A percentile compares a stretch with the other conserved stretches of the same genome.
These are phyloP conservation scores for Tinospora cordifolia DNA, from an alignment of 164 flowering plant genomes.

Conservation along the genomic window DNA sequence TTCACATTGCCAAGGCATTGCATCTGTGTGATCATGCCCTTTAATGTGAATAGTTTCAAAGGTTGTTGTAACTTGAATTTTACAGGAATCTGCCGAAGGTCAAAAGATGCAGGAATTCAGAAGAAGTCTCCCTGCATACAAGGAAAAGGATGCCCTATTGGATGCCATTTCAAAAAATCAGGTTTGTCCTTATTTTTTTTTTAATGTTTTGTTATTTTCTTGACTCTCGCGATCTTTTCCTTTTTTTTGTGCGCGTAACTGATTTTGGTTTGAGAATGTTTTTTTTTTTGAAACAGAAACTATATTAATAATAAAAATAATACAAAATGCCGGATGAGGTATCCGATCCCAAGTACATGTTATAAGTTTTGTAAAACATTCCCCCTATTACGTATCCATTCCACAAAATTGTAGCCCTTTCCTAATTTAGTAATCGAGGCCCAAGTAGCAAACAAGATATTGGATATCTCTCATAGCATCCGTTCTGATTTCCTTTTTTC, in stretches of 20 bases:
- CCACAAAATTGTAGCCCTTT: too few species aligned
- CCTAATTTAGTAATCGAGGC: too few species aligned
- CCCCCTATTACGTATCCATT: too few species aligned
- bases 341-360: too few species aligned
- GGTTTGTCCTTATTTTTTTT: slow-evolving; percentile 32
- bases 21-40: not conserved
- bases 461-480: too few species aligned
- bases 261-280: not conserved
- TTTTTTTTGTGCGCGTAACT: not conserved
- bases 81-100: slow-evolving; percentile 82
- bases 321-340: too few species aligned
- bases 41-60: not conserved
- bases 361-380: too few species aligned
- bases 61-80: not conserved
- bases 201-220: not conserved
- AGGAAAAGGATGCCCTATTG: slow-evolving; percentile 69
- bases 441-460: too few species aligned
- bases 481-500: too few species aligned
- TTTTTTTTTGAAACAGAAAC: too few species aligned
- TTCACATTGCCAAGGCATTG: not conserved
- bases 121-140: slow-evolving; percentile 68
- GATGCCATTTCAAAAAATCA: slow-evolving; percentile 62
- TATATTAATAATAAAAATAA: too few species aligned
- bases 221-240: not conserved
- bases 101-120: slow-evolving; percentile 65